Evolutionary conservation across 129 eudicot genomes (phyloP).

Genomic region (Artemisia annua): DNA sequence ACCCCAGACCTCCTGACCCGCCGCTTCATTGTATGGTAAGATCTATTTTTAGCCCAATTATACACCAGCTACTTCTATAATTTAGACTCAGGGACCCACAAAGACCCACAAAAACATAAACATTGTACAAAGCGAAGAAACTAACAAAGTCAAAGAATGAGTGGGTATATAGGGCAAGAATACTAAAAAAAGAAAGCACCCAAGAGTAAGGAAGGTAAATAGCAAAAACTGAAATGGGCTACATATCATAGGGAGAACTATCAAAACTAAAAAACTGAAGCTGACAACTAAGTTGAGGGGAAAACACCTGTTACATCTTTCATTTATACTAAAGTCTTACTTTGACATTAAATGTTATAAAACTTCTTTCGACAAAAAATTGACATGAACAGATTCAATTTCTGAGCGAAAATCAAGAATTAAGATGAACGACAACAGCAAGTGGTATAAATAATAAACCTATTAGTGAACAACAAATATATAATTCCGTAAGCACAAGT

Average conservation of each 20-base stretch:
- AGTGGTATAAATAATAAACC: too few species aligned
- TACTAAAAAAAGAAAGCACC: too few species aligned
- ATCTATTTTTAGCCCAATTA: neutral
- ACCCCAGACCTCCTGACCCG: too few species aligned
- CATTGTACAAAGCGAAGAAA: neutral
- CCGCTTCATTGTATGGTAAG: too few species aligned
- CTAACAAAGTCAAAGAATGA: neutral
- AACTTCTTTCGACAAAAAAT: neutral
- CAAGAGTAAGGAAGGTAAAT: neutral
- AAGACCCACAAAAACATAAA: too few species aligned
- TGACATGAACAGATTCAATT: neutral
- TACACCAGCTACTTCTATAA: conserved; percentile 3
- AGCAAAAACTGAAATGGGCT: conserved; percentile 8
- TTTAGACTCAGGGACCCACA: too few species aligned
- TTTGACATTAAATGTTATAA: neutral
- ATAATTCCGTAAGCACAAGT: neutral
- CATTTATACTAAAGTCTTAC: neutral
- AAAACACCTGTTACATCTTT: too few species aligned
- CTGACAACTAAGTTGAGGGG: conserved; percentile 6
- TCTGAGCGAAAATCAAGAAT: neutral
- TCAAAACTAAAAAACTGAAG: neutral
- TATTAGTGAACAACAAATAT: neutral
- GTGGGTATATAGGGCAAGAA: too few species aligned
- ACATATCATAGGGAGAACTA: neutral
- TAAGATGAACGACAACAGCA: neutral